These are phyloP conservation scores for Schizosaccharomyces osmophilus DNA, from an alignment of 805 yeast genomes.

Conservation along the genomic window DNA sequence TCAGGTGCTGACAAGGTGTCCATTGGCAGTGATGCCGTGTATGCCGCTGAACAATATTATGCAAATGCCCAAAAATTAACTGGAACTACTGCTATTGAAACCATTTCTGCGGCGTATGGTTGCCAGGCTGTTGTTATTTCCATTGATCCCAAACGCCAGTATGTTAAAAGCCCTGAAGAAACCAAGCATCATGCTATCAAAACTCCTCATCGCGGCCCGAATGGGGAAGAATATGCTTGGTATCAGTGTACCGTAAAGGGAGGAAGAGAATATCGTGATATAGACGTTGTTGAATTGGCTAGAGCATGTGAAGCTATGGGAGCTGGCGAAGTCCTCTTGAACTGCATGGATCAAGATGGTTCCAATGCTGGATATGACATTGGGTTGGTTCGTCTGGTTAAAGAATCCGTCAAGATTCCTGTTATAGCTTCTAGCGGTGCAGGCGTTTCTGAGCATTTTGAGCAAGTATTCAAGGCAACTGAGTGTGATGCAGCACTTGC, in stretches of 20 bases:
- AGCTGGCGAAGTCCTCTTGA: constrained; percentile 82
- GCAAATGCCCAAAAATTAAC: constrained; percentile 28
- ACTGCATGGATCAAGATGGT: constrained; percentile 94
- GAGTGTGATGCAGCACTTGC: constrained; percentile 91
- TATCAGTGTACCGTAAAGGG: constrained; percentile 92
- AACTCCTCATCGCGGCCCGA: constrained; percentile 52
- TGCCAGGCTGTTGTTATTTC: constrained; percentile 94
- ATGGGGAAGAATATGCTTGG: constrained; percentile 74
- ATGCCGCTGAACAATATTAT: constrained; percentile 66
- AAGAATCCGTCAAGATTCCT: constrained; percentile 56
- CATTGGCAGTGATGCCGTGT: constrained; percentile 92
- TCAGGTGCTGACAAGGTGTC: constrained; percentile 97
- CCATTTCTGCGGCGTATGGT: constrained; percentile 78
- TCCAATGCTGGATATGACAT: constrained; percentile 82
- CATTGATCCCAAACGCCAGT: constrained; percentile 86
- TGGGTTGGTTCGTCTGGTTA: constrained; percentile 59
- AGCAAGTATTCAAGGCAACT: constrained; percentile 62
- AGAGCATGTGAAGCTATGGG: constrained; percentile 78
- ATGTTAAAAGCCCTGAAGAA: constrained; percentile 35
- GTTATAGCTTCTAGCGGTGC: constrained; percentile 97
- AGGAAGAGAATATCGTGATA: constrained; percentile 70
- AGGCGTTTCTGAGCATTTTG: constrained; percentile 75
- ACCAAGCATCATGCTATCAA: constrained; percentile 37
- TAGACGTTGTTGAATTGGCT: constrained; percentile 79
- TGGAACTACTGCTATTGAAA: constrained; percentile 77